Base-by-base conservation (phyloP, 129 eudicot species). In the Flaveria brownii region DNA sequence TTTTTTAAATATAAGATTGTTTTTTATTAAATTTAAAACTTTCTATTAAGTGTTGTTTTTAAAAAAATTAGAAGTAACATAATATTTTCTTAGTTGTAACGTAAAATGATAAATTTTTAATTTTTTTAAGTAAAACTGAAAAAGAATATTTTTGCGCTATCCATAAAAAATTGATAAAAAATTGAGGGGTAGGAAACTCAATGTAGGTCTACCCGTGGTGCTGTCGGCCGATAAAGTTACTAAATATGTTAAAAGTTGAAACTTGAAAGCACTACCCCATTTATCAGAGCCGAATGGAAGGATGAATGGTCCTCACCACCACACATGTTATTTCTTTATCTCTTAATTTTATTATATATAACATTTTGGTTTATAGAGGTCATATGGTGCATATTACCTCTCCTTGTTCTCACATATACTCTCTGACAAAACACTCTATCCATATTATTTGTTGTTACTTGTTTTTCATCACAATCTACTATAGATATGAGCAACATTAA, bases 341-440 rank as follows among this genome's bases (percentile, higher is more conserved):
- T 41, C 10, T 72, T 73, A 39, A 18, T 39, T 33, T 56, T 42
- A 33, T 6, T 12, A 6, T 23, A 10, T 57, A 28, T 60, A 25
- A 13, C 12, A 11, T 61, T 26, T 62, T 18, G 61, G 46, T 43
- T 23, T 26, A 59, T 41, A 5, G 41, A 5, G 41, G 69, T 61
- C 70, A 16, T 13, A 60, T 59, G 46, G 61, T 63, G 42, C 47
- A 77, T 68, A 41, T 68, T 42, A 11, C 43, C 70, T 68, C 74
- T 68, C 55, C 57, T 69, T 78, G 71, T 78, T 78, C 41, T 36
- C 71, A 12, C 77, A 78, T 52, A 16, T 61, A 71, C 77, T 60
- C 20, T 71, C 47, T 71, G 30, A 51, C 76, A 36, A 33, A 10
- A 36, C 11, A n/a, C 20, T 78, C 70, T 57, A 78, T 69, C 70